Percentiles rank a stretch among this genome's conserved stretches.
Evolutionary conservation across 805 yeast genomes (phyloP).

Genomic region (Teunomyces panamensis): DNA sequence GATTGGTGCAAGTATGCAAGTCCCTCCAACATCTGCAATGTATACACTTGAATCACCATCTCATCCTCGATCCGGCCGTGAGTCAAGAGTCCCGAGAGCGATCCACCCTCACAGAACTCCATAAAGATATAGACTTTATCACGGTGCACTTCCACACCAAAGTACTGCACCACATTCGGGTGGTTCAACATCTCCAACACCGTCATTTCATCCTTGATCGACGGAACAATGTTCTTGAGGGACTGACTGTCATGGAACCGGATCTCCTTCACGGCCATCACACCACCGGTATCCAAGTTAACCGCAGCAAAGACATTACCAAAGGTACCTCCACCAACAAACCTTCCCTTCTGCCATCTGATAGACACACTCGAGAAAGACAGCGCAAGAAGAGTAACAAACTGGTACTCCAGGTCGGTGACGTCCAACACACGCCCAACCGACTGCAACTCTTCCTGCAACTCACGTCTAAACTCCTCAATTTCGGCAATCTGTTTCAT

Average conservation of each 20-base stretch:
- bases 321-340: conserved; percentile 93
- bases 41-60: conserved; percentile 82
- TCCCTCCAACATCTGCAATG: conserved; percentile 92
- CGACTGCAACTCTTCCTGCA: conserved; percentile 40
- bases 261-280: conserved; percentile 96
- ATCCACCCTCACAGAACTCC: conserved; percentile 98
- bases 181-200: conserved; percentile 92
- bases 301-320: conserved; percentile 92
- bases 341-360: conserved; percentile 95
- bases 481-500: conserved; percentile 61
- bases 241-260: conserved; percentile 85
- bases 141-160: conserved; percentile 95
- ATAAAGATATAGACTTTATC: conserved; percentile 93
- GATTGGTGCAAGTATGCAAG: conserved; percentile 90
- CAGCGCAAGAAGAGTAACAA: conserved; percentile 80
- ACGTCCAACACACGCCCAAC: conserved; percentile 91
- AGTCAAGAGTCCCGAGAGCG: conserved; percentile 77
- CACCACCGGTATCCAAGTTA: conserved; percentile 90
- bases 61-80: conserved; percentile 97
- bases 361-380: conserved; percentile 86
- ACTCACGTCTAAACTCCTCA: conserved; percentile 53
- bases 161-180: conserved; percentile 94
- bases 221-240: conserved; percentile 77
- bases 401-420: conserved; percentile 82
- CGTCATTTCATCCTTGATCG: conserved; percentile 94